Percentiles rank a stretch among this genome's conserved stretches.
phyloP scores from a whole-genome alignment of 768 basidiomycete species.

The Nidularia pulvinata region DNA sequence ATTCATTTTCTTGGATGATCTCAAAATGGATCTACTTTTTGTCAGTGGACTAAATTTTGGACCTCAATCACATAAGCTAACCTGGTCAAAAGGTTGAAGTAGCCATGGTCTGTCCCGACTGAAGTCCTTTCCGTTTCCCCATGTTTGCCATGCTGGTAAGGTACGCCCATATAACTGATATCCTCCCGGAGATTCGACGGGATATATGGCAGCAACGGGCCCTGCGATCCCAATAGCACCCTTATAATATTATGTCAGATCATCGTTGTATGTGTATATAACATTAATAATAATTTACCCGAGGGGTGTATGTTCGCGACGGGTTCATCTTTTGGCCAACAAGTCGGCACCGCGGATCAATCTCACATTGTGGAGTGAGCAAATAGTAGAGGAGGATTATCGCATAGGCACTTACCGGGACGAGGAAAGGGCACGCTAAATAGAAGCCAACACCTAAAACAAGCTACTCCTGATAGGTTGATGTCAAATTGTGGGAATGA shows the following conservation, averaged over 20 bases:
- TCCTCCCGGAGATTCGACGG: constrained; percentile 63
- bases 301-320: constrained; percentile 63
- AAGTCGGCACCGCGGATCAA: constrained; percentile 57
- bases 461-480: constrained; percentile 29
- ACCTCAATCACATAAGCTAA: constrained; percentile 9
- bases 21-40: constrained; percentile 45
- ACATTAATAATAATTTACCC: constrained; percentile 27
- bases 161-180: constrained; percentile 67
- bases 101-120: constrained; percentile 54
- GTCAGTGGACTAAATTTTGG: not conserved
- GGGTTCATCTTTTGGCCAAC: constrained; percentile 79
- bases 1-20: constrained; percentile 43
- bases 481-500: not conserved
- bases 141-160: constrained; percentile 64
- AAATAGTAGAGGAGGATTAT: not conserved
- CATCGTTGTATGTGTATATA: not conserved
- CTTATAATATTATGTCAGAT: constrained; percentile 18
- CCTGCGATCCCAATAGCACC: constrained; percentile 76
- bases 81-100: constrained; percentile 63
- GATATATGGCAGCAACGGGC: constrained; percentile 64
- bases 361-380: constrained; percentile 21
- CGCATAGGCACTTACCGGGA: constrained; percentile 39
- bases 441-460: constrained; percentile 67
- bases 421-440: constrained; percentile 60
- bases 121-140: constrained; percentile 52